These are phyloP conservation scores for Jamesozyma gamospora DNA, from an alignment of 805 yeast genomes.

Conservation along the genomic window DNA sequence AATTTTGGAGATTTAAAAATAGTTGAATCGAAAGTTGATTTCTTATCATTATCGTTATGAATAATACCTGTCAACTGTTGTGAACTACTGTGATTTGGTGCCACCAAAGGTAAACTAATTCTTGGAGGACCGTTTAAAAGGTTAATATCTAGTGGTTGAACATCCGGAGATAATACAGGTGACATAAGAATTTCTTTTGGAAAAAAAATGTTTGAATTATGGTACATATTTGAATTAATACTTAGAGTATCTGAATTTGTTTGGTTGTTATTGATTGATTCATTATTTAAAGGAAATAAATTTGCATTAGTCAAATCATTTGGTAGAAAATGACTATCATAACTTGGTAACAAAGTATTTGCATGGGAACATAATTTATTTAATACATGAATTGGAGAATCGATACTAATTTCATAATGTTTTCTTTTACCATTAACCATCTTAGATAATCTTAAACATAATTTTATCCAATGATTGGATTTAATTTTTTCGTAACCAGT, in stretches of 20 bases:
- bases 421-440: constrained; percentile 62
- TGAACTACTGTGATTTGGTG: neutral
- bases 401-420: constrained; percentile 90
- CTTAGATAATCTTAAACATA: constrained; percentile 70
- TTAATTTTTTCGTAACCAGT: constrained; percentile 72
- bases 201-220: constrained; percentile 33
- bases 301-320: neutral
- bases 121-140: constrained; percentile 6
- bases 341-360: constrained; percentile 67
- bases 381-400: constrained; percentile 82
- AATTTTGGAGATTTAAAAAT: constrained; percentile 26
- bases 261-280: too few relatives aligned
- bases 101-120: constrained; percentile 6
- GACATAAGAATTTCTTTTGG: constrained; percentile 32
- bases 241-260: neutral
- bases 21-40: neutral
- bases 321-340: constrained; percentile 31
- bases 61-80: neutral
- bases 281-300: neutral
- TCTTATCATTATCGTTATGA: neutral
- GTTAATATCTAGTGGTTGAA: constrained; percentile 8
- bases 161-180: constrained; percentile 45
- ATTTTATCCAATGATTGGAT: constrained; percentile 91
- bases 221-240: constrained; percentile 8
- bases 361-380: constrained; percentile 73